Evolutionary conservation across 805 yeast genomes (phyloP), one percentile per base, ranked within the genome.

Genomic region (Lipomyces kockii): DNA sequence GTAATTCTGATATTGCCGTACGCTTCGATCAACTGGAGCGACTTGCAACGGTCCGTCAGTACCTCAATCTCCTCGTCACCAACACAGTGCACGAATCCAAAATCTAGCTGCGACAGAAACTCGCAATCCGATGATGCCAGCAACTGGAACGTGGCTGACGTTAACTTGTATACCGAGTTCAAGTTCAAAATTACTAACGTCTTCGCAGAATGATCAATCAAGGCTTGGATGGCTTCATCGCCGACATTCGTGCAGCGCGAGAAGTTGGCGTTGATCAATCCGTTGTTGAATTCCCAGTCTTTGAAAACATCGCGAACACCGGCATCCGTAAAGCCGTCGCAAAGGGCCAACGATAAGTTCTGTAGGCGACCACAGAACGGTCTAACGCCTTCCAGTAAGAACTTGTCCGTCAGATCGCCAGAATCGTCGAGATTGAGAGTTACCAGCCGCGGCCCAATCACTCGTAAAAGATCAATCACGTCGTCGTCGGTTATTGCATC

Each of bases 41-140:
- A 85, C 0, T 87, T 84, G 69, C 95, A 90, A 11, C 84, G 82
- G 34, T 83, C 78, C 2, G 89, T 83, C 25, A 92, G 72, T 35
- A 83, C 74, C 32, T 84, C 85, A n/a, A 93, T 76, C 0, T 86
- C 83, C 22, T 82, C 83, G 77, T 94, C 91, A 75, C 92, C 92
- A 12, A 91, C 84, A 25, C 86, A 81, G 52, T 96, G 81, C 2
- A 92, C 90, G 78, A 94, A 94, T 0, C 98, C 96, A 14, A 87
- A 75, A 76, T 94, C 95, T 20, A 91, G 73, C 43, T 86, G 83
- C 0, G 91, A 86, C 55, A 94, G 78, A 35, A 87, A 83, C 1
- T 69, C 92, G 90, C 56, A 87, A 80, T 14, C 76, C 67, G 22
- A 67, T 7, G 68, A 25, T 8, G 73, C 73, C 14, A 79, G 61